These are phyloP conservation scores for Ilex paraguariensis DNA, from an alignment of 305 asterid species.

Conservation along the genomic window DNA sequence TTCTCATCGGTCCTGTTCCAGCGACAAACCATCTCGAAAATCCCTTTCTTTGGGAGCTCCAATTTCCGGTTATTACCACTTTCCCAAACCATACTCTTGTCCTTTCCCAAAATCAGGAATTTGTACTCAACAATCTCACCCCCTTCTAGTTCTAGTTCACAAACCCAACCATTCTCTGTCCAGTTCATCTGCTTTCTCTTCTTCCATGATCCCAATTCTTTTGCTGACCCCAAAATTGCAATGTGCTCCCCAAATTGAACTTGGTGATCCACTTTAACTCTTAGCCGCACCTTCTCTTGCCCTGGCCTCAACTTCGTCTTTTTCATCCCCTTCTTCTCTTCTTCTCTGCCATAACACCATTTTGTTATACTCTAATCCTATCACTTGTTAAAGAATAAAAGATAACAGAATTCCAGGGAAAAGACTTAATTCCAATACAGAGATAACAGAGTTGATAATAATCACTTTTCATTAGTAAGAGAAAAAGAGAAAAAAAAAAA, in stretches of 20 bases:
- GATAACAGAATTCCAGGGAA: not conserved
- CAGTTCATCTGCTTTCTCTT: slow-evolving; percentile 67
- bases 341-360: slow-evolving; percentile 42
- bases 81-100: slow-evolving; percentile 75
- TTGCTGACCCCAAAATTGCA: slow-evolving; percentile 73
- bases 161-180: slow-evolving; percentile 93
- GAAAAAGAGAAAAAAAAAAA: not conserved
- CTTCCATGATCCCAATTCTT: slow-evolving; percentile 92
- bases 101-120: slow-evolving; percentile 61
- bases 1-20: slow-evolving; percentile 66
- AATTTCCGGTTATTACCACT: slow-evolving; percentile 67
- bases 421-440: not conserved
- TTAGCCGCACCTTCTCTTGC: slow-evolving; percentile 47
- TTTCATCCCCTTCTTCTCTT: slow-evolving; percentile 37
- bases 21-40: slow-evolving; percentile 53
- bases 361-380: not conserved
- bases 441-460: not conserved
- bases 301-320: slow-evolving; percentile 33
- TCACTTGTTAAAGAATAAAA: not conserved
- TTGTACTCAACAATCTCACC: slow-evolving; percentile 63
- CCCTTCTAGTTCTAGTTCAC: slow-evolving; percentile 48
- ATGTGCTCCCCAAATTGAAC: slow-evolving; percentile 78
- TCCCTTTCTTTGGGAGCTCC: slow-evolving; percentile 56
- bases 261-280: slow-evolving; percentile 65
- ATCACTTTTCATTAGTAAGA: not conserved